Conservation (phyloP, 805 yeast genomes). For the Hanseniaspora guilliermondii region DNA sequence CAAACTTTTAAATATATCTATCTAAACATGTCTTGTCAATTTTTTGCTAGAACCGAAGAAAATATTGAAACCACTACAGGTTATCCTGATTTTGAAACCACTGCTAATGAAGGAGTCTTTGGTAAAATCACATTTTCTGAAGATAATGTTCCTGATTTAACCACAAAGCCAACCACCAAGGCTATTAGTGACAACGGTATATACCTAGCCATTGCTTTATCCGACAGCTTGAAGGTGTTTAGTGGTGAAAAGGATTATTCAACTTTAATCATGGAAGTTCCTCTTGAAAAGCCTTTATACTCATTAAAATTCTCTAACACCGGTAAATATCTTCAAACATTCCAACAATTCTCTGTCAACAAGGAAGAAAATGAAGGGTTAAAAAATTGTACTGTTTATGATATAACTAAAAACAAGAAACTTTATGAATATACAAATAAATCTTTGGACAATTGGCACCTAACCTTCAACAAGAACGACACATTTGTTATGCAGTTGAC, state of each 20-base stretch:
- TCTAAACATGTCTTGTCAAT: conserved; percentile 26
- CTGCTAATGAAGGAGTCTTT: conserved; percentile 8
- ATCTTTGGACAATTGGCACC: conserved; percentile 73
- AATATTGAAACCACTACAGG: conserved; percentile 28
- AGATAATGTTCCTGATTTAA: conserved; percentile 18
- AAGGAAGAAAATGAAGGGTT: conserved; percentile 56
- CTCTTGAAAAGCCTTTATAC: conserved; percentile 47
- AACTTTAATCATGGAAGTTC: conserved; percentile 17
- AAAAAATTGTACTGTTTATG: conserved; percentile 70
- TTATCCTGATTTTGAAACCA: conserved; percentile 21
- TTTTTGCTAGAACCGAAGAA: conserved; percentile 26
- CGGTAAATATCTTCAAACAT: conserved; percentile 69
- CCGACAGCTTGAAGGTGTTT: conserved; percentile 18
- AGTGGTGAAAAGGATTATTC: conserved; percentile 22
- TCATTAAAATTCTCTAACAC: conserved; percentile 83
- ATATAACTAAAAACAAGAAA: conserved; percentile 30
- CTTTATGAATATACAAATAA: conserved; percentile 52
- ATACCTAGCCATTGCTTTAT: conserved; percentile 24
- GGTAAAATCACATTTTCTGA: conserved; percentile 20
- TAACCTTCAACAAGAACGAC: conserved; percentile 28
- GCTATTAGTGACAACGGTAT: conserved; percentile 28
- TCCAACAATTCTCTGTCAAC: conserved; percentile 75
- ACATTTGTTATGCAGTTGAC: conserved; percentile 22
- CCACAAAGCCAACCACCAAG: conserved; percentile 19
- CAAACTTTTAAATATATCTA: not conserved